phyloP scores from a whole-genome alignment of 148 eudicot genomes.

The Chenopodium formosanum region DNA sequence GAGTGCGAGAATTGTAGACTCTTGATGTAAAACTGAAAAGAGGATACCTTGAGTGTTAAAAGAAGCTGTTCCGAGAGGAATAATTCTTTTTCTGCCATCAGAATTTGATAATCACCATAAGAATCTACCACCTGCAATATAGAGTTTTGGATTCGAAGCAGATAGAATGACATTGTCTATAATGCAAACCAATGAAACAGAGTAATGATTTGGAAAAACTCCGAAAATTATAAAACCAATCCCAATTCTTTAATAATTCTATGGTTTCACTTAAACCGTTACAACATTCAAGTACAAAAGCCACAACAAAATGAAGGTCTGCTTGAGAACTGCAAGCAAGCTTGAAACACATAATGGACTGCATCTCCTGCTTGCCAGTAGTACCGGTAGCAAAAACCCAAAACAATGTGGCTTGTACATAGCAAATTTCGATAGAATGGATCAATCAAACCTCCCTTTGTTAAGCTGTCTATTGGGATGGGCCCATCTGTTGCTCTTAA shows the following conservation, averaged over 20 bases:
- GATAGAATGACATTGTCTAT: neutral
- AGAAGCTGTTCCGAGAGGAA: neutral
- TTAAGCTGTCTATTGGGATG: neutral
- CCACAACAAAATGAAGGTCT: conserved; percentile 13
- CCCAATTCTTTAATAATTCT: neutral
- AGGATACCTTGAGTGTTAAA: neutral
- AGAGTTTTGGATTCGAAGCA: neutral
- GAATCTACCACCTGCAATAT: neutral
- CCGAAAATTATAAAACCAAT: neutral
- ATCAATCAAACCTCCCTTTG: neutral
- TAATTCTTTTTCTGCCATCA: neutral
- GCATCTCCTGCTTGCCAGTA: neutral
- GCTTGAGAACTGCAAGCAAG: neutral
- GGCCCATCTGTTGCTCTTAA: neutral
- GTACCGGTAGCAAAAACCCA: neutral
- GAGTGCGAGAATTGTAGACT: neutral
- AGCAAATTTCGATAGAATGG: too few relatives aligned
- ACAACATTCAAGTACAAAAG: conserved; percentile 3
- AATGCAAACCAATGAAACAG: neutral
- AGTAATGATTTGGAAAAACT: neutral
- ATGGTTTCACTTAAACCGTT: neutral
- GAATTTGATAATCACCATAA: neutral
- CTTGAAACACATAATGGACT: conserved; percentile 6
- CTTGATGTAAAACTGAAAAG: neutral
- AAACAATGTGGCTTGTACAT: neutral